Base-by-base conservation (phyloP, 768 basidiomycete genomes). In the Pleurotus eryngii region DNA sequence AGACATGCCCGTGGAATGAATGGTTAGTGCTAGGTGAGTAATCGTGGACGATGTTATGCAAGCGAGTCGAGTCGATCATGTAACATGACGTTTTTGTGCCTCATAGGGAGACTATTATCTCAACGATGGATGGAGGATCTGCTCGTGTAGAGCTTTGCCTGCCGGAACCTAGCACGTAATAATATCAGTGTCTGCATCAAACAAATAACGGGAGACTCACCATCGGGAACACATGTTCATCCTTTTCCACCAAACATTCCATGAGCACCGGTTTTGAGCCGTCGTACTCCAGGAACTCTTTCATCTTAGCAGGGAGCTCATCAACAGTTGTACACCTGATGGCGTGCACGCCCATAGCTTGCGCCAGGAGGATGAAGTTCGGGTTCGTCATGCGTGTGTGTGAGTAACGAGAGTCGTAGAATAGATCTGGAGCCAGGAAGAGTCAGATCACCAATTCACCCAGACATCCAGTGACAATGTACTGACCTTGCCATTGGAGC, bases 201-300 rank as follows among this genome's bases (percentile, higher is more conserved):
- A 26, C 5, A 26, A 5, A 26, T 4, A 26, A 26, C 24, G 24
- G 1, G 30, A 35, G 38, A 63, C 78, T 57, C 57, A 91, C 91
- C 91, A 94, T 93, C 5, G 92, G 92, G 81, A 90, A 92, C 62
- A 94, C 91, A 69, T 94, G 91, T 72, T 94, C 93, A 61, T 83
- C 84, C 67, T 77, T 81, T 73, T 89, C 86, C 47, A 98, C 92
- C 53, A 87, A 42, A 68, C 93, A 96, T 74, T 99, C 97, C 80
- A 99, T 76, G 60, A 99, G 71, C 42, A 98, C 82, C 3, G 97
- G 97, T 72, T 83, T 88, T 57, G 80, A 81, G 57, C 83, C 86
- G 63, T 96, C 91, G 69, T 95, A 96, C 75, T 95, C 95, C 62
- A 99, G 79, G 76, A 99, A 95, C 80, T 98, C 95, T 78, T 95